Evolutionary conservation across 2,329 filamentous ascomycete species (phyloP), one percentile per base, ranked within the genome.

Genomic region (Allantophomopsis cytisporea): DNA sequence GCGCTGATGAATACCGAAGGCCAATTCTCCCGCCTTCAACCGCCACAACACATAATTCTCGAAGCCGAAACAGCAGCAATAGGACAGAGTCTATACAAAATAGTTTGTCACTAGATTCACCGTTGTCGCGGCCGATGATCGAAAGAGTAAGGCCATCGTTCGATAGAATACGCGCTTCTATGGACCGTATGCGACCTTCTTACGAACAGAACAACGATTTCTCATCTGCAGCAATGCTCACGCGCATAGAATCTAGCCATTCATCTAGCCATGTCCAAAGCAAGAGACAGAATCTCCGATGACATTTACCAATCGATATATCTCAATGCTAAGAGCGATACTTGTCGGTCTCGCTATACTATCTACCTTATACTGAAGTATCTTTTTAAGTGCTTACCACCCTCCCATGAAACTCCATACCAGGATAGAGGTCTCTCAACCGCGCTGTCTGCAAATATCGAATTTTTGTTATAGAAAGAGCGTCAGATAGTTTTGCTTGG

Each of bases 1-100:
- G 74, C 43, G 88, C 96, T 60, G 89, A 95, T 54, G 88, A 96
- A 60, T 89, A 95, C 54, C 73, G 84, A 58, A 76, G 87, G 47
- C 88, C 88, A 28, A 94, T 96, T 52, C 96, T 96, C 60, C 85
- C 89, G 37, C 87, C 89, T 12, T 94, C 88, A 39, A 78, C 89
- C 51, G 82, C 85, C 37, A 69, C 75, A 11, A 89, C 83, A 28
- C 81, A 91, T 20, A 89, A 77, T 46, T 66, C 87, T 48, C 70
- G 76, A 49, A 91, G 84, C 51, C 86, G 94, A 55, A 93, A 89
- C 50, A 86, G 87, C 44, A 95, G 88, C 61, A 88, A 94, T 59
- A 88, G 86, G 44, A 95, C 91, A 37, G 88, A 93, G 51, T 93
- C 87, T 58, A 93, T 86, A 17, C 65, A 70, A 38, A 73, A 76